Percentiles rank a stretch among this genome's conserved stretches.
These are phyloP conservation scores for Yamadazyma triangularis DNA, from an alignment of 1,139 yeast species.

Conservation along the genomic window DNA sequence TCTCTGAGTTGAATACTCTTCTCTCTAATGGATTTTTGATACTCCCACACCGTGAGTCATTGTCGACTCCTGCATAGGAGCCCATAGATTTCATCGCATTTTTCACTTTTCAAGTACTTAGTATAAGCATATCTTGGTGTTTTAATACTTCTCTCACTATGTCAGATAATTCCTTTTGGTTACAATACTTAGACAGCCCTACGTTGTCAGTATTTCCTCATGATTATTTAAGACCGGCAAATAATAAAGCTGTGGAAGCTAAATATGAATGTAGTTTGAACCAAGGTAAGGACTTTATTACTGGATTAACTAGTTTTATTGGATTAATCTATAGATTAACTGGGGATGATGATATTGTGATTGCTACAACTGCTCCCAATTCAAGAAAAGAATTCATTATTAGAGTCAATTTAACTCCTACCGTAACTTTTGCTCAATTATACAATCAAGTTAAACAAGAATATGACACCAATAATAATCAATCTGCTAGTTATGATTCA, in stretches of 20 bases:
- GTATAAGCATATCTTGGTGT: too few relatives aligned
- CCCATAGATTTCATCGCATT: not conserved
- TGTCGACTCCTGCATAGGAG: too few relatives aligned
- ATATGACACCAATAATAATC: conserved; percentile 32
- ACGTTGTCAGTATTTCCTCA: conserved; percentile 85
- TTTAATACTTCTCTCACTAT: too few relatives aligned
- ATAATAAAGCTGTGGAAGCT: conserved; percentile 66
- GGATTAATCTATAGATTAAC: conserved; percentile 74
- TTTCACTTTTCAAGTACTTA: not conserved
- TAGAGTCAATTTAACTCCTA: conserved; percentile 55
- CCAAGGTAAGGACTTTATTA: conserved; percentile 30
- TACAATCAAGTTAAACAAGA: conserved; percentile 39
- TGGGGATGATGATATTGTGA: conserved; percentile 91
- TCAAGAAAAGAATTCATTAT: conserved; percentile 49
- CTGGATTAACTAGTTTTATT: conserved; percentile 66
- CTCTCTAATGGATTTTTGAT: too few relatives aligned
- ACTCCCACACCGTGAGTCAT: too few relatives aligned
- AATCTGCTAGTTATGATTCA: conserved; percentile 35
- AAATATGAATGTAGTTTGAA: conserved; percentile 36
- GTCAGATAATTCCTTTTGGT: conserved; percentile 50
- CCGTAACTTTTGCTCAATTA: conserved; percentile 50
- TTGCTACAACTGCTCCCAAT: conserved; percentile 58
- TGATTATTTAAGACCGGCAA: conserved; percentile 79
- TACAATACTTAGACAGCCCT: conserved; percentile 65
- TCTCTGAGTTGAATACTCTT: too few relatives aligned